A percentile compares a stretch with the other conserved stretches of the same genome.
phyloP scores from a whole-genome alignment of 306 rosid genomes.

The Gastrolobium bilobum region DNA sequence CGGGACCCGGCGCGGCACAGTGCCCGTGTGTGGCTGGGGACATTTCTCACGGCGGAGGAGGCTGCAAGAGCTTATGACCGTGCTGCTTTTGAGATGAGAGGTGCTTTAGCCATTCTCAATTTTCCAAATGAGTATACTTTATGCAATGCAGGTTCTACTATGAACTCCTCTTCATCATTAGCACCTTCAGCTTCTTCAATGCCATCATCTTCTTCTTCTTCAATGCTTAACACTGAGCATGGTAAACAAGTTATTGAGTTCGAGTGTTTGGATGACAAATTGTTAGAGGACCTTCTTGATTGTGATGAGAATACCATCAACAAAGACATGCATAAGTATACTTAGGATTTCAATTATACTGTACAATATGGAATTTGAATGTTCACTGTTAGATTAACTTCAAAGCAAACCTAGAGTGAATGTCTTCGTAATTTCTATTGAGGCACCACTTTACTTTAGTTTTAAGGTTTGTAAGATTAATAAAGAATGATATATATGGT shows the following conservation, averaged over 20 bases:
- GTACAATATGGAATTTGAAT: background rate
- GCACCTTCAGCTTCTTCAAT: slow-evolving; percentile 17
- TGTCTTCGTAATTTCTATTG: no score
- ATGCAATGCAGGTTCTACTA: background rate
- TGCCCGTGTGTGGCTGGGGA: slow-evolving; percentile 70
- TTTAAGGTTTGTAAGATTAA: no score
- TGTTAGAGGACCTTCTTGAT: slow-evolving; percentile 82
- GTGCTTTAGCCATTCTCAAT: slow-evolving; percentile 65
- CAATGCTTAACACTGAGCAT: background rate
- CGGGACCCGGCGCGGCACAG: slow-evolving; percentile 41
- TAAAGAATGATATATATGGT: no score
- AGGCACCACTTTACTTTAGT: no score
- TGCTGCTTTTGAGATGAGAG: slow-evolving; percentile 76
- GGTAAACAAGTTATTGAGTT: slow-evolving; percentile 62
- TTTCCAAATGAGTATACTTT: slow-evolving; percentile 62
- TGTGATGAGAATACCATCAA: slow-evolving; percentile 34
- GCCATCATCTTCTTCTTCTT: slow-evolving; percentile 31
- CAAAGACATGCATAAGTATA: slow-evolving; percentile 34
- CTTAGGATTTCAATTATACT: no score
- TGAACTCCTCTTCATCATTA: slow-evolving; percentile 22
- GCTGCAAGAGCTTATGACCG: slow-evolving; percentile 78
- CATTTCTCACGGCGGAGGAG: slow-evolving; percentile 63
- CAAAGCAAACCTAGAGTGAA: background rate
- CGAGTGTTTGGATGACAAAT: slow-evolving; percentile 69
- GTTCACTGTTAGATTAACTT: background rate